Conservation (phyloP, 73 alveolate species). For the Uronychia binucleata region DNA sequence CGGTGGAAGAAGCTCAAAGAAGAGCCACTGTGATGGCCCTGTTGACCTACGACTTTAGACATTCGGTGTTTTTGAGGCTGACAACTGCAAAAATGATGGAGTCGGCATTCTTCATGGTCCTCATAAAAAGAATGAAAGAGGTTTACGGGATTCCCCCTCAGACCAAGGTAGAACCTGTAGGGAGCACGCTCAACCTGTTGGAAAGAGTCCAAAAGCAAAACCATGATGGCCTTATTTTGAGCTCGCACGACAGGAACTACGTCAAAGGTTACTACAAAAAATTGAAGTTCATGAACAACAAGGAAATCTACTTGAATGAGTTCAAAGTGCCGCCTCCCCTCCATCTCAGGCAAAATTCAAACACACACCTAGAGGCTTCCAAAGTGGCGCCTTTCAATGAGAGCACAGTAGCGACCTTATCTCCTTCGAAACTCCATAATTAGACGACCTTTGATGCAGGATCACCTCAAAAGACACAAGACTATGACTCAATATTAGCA, state of each 20-base stretch:
- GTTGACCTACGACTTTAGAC: slow-evolving; percentile 5
- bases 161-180: neutral
- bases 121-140: neutral
- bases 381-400: no score
- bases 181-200: neutral
- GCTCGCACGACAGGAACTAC: neutral
- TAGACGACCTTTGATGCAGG: no score
- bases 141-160: neutral
- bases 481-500: no score
- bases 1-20: slow-evolving; percentile 57
- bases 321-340: slow-evolving; percentile 1
- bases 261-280: slow-evolving; percentile 7
- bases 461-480: no score
- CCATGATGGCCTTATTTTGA: slow-evolving; percentile 12
- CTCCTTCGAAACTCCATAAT: no score
- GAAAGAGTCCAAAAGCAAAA: neutral
- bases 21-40: slow-evolving; percentile 40
- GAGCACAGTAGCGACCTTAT: no score
- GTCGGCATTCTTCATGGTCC: neutral
- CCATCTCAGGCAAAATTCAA: neutral
- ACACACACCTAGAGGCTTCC: no score
- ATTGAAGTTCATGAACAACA: slow-evolving; percentile 2
- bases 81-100: slow-evolving; percentile 5
- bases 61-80: neutral
- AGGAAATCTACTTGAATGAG: slow-evolving; percentile 8